Percentiles rank a stretch among this genome's conserved stretches.
Evolutionary conservation across 805 yeast genomes (phyloP).

Genomic region (Saccharomycopsis olivae): DNA sequence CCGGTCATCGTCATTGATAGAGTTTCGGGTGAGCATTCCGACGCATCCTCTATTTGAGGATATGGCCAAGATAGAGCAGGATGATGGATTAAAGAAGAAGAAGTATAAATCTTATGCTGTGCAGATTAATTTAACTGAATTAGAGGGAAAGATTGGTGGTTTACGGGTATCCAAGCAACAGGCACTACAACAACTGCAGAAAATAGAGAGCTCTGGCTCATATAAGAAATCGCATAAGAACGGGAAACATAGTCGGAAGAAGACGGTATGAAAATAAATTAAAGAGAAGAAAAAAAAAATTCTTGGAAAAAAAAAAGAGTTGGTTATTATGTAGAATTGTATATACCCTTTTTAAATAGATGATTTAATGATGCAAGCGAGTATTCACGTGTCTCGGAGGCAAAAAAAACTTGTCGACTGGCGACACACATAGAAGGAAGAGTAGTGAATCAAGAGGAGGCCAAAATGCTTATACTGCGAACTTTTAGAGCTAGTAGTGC

Average conservation of each 20-base stretch:
- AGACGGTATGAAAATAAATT: background rate
- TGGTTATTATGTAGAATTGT: too few species aligned
- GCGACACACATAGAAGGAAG: too few species aligned
- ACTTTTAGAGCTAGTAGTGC: too few species aligned
- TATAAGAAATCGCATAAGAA: background rate
- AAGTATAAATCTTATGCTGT: constrained; percentile 31
- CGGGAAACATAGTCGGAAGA: background rate
- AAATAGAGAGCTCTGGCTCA: background rate
- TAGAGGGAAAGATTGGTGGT: constrained; percentile 29
- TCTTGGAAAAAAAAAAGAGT: too few species aligned
- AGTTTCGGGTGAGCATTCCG: constrained; percentile 34
- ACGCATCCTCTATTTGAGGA: constrained; percentile 18
- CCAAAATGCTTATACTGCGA: too few species aligned
- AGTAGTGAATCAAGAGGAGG: too few species aligned
- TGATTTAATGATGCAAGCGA: too few species aligned
- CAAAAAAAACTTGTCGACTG: too few species aligned
- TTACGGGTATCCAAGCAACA: constrained; percentile 19
- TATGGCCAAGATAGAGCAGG: background rate
- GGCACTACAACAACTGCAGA: constrained; percentile 6
- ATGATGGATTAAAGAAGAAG: constrained; percentile 6
- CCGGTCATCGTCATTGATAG: constrained; percentile 26
- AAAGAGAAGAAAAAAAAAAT: too few species aligned
- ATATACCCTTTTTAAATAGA: too few species aligned
- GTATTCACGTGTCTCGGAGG: too few species aligned
- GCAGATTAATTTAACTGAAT: constrained; percentile 31